A percentile compares a stretch with the other conserved stretches of the same genome.
These are phyloP conservation scores for Boletellus sp. DNA, from an alignment of 768 basidiomycete species.

Conservation along the genomic window DNA sequence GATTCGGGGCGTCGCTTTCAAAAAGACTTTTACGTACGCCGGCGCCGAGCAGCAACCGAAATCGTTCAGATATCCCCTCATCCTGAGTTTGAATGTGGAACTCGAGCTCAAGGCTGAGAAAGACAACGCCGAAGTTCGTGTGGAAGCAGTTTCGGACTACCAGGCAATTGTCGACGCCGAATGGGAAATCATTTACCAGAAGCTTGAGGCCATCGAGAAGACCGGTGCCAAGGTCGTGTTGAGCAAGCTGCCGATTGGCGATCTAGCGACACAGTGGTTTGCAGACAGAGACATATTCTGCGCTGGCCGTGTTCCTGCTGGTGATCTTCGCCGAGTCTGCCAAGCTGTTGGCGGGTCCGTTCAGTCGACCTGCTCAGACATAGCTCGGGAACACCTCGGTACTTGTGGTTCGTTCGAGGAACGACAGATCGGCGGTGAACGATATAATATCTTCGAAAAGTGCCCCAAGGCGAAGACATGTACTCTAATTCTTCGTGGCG, in stretches of 20 bases:
- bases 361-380: conserved; percentile 95
- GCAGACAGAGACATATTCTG: conserved; percentile 99
- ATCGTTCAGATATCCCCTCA: conserved; percentile 80
- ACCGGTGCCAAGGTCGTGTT: conserved; percentile 97
- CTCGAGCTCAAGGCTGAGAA: conserved; percentile 98
- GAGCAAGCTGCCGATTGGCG: conserved; percentile 97
- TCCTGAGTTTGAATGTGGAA: conserved; percentile 95
- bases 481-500: conserved; percentile 89
- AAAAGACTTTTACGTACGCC: conserved; percentile 99
- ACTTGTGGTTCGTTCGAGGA: conserved; percentile 93
- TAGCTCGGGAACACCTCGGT: conserved; percentile 84
- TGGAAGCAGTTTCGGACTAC: conserved; percentile 95
- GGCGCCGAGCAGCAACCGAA: conserved; percentile 99
- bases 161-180: conserved; percentile 99
- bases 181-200: conserved; percentile 99
- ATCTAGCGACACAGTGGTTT: conserved; percentile 98
- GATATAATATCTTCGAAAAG: conserved; percentile 92
- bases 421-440: conserved; percentile 92
- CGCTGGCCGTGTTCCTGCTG: conserved; percentile 89
- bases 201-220: conserved; percentile 91
- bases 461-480: conserved; percentile 95
- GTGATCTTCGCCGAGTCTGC: conserved; percentile 88
- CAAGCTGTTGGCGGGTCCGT: conserved; percentile 94
- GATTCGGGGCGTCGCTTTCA: conserved; percentile 91
- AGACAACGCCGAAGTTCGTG: conserved; percentile 97